Conservation (phyloP, 345 rosid genomes). For the Pelargonium nanum region DNA sequence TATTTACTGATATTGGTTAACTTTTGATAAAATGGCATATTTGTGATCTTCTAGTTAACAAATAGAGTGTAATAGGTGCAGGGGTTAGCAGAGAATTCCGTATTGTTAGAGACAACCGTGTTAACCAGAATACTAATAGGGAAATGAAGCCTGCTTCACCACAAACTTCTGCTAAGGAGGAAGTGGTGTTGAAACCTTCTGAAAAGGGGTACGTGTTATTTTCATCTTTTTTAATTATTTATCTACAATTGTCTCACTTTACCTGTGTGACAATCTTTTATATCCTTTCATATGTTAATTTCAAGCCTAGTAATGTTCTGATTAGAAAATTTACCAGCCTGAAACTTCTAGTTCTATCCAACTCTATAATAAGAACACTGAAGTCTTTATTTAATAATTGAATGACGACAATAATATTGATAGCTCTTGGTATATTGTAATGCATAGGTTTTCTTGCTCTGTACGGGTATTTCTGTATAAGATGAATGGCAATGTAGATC, state of each 20-base stretch:
- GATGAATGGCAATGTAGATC: no score
- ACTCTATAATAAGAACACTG: no score
- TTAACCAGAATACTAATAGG: slow-evolving; percentile 28
- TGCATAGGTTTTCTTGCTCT: no score
- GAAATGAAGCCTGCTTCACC: slow-evolving; percentile 37
- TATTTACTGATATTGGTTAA: background rate
- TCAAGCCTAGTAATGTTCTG: no score
- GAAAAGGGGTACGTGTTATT: slow-evolving; percentile 42
- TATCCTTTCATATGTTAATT: no score
- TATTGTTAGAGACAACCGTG: slow-evolving; percentile 69
- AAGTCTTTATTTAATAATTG: no score
- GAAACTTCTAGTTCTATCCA: no score
- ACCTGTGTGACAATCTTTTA: no score
- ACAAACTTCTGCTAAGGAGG: slow-evolving; percentile 18
- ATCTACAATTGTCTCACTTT: background rate
- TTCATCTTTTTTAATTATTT: background rate
- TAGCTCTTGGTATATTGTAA: no score
- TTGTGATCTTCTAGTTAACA: slow-evolving; percentile 2
- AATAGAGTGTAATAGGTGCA: slow-evolving; percentile 17
- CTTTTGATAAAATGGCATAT: background rate
- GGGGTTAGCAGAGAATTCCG: slow-evolving; percentile 37
- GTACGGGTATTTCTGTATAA: no score
- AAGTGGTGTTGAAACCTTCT: slow-evolving; percentile 15
- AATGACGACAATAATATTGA: no score
- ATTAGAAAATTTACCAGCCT: no score